phyloP scores from a whole-genome alignment of 2,329 filamentous ascomycete species.

The Calonectria ilicicola region DNA sequence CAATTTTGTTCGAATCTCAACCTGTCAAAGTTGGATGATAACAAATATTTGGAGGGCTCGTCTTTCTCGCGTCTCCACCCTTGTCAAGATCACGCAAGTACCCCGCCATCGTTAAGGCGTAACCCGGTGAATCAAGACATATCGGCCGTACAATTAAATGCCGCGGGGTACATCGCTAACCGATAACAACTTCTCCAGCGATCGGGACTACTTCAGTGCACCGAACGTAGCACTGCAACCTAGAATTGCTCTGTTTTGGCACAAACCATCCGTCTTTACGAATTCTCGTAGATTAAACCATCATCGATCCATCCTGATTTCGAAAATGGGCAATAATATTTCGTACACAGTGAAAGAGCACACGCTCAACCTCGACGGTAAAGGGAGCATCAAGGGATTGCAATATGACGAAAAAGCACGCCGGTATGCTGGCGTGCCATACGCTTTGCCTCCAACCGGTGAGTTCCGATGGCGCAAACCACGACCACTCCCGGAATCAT shows the following conservation, averaged over 20 bases:
- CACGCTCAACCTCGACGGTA: slow-evolving; percentile 16
- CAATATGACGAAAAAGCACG: slow-evolving; percentile 48
- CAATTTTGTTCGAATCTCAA: no score
- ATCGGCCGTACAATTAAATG: background rate
- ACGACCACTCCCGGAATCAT: slow-evolving; percentile 42
- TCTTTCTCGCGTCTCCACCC: background rate
- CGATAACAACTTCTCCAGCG: background rate
- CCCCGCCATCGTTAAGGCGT: background rate
- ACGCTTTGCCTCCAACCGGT: slow-evolving; percentile 53
- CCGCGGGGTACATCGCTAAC: background rate
- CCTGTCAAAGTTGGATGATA: no score
- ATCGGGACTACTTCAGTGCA: background rate
- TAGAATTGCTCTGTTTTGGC: background rate
- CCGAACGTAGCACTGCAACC: background rate
- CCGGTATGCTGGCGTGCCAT: slow-evolving; percentile 51
- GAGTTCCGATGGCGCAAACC: slow-evolving; percentile 54
- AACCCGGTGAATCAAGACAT: no score
- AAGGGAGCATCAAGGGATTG: slow-evolving; percentile 45
- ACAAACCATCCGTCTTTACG: background rate
- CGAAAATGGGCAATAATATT: slow-evolving; percentile 25
- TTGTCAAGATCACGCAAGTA: background rate
- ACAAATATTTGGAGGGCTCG: background rate
- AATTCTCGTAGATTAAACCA: no score
- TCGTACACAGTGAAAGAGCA: slow-evolving; percentile 16
- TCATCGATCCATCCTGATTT: background rate